Base-by-base conservation (phyloP, 176 grass and related monocot species). In the Ananas comosus region DNA sequence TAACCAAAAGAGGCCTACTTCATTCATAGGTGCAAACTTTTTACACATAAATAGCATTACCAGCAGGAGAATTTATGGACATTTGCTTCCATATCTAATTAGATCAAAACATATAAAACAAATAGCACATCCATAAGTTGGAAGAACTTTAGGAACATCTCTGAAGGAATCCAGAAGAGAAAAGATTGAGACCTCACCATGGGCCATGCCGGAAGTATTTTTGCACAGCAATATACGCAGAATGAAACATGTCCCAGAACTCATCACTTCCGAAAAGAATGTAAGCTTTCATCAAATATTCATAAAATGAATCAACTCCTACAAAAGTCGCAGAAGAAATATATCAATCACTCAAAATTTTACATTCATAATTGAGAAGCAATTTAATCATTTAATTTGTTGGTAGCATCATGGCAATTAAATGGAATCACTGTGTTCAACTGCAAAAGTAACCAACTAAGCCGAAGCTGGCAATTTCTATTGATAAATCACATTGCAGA, bases 281-380 rank as follows among this genome's bases (percentile, higher is more conserved):
- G 63, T 92, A 92, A 29, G 89, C 93, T 87, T 97, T 97, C 69
- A 97, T 78, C 71, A 97, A 74, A 88, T 97, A 97, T 70, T 97
- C 93, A 3, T 92, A 97, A 92, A 90, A 97, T 83, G 89, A 97
- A 85, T 97, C 93, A 74, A 97, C 84, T 74, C 93, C 93, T 97
- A 78, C 74, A 87, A 82, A 42, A 72, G 69, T 71, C 47, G 50
- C 64, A 28, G 14, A 22, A 64, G 21, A 73, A 53, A 24, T 12
- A 19, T 69, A 49, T 29, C 19, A 58, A 10, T 10, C 19, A 63
- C 13, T 1, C 12, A 27, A 63, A 25, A 24, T 21, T 59, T 17
- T 59, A 59, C 19, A 22, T 21, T 18, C 19, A 59, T 8, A 59
- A 59, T 59, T 61, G 56, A 61, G 56, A 16, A 61, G 56, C 17